Conservation (phyloP, 2,329 filamentous ascomycete genomes). For the Exophiala sp. region DNA sequence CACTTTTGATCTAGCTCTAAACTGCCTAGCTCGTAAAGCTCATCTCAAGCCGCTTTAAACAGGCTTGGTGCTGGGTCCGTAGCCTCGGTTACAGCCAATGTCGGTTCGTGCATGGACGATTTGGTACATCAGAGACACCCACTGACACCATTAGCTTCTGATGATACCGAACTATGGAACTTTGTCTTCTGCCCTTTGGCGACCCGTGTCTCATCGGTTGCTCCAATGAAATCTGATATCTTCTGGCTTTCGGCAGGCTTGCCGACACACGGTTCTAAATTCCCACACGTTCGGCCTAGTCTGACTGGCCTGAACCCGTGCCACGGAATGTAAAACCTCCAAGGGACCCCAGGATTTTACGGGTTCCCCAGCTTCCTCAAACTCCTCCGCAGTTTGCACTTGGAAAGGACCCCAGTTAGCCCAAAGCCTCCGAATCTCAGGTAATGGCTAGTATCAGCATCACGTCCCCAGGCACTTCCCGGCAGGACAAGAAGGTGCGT, state of each 20-base stretch:
- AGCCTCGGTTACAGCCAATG: too few relatives aligned
- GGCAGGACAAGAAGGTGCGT: constrained; percentile 15
- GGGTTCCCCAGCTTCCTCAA: constrained; percentile 2
- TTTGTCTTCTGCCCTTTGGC: too few relatives aligned
- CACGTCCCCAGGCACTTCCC: background rate
- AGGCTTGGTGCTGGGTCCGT: too few relatives aligned
- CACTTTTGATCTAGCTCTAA: too few relatives aligned
- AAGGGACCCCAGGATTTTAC: background rate
- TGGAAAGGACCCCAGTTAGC: background rate
- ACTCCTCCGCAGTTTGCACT: background rate
- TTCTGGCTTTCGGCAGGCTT: background rate
- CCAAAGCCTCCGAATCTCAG: background rate
- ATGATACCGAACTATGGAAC: too few relatives aligned
- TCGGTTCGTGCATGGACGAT: too few relatives aligned
- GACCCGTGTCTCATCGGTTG: too few relatives aligned
- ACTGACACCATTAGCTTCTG: too few relatives aligned
- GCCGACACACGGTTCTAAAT: background rate
- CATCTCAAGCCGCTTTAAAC: too few relatives aligned
- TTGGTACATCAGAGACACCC: too few relatives aligned
- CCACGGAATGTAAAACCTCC: background rate
- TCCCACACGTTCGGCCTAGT: background rate
- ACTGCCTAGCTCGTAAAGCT: too few relatives aligned
- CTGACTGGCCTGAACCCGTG: background rate
- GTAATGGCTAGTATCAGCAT: constrained; percentile 5
- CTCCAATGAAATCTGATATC: too few relatives aligned